phyloP scores from a whole-genome alignment of 495 filamentous ascomycete species.

The Lepraria neglecta region DNA sequence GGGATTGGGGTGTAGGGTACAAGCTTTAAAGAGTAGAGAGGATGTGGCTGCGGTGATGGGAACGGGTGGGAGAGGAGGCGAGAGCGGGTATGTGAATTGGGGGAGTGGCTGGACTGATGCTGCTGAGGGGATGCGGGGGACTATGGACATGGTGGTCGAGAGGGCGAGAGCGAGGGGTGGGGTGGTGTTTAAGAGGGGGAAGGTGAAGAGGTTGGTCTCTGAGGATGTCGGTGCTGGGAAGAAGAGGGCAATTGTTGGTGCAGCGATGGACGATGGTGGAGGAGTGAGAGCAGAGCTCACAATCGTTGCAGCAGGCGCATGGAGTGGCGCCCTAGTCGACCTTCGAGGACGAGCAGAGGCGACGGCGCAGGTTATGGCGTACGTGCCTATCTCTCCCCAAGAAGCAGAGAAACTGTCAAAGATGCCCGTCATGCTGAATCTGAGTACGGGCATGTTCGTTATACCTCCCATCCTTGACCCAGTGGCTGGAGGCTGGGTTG shows the following conservation, averaged over 20 bases:
- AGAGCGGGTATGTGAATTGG: constrained; percentile 73
- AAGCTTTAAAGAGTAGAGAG: constrained; percentile 36
- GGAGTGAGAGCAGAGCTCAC: constrained; percentile 62
- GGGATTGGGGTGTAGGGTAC: constrained; percentile 58
- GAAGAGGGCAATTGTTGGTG: constrained; percentile 43
- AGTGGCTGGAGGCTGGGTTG: constrained; percentile 42
- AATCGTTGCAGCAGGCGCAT: constrained; percentile 79
- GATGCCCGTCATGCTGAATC: constrained; percentile 72
- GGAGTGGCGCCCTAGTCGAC: constrained; percentile 71
- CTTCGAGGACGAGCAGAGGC: constrained; percentile 66
- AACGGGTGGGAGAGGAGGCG: constrained; percentile 42
- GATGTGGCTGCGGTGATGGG: constrained; percentile 45
- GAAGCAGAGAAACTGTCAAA: constrained; percentile 58
- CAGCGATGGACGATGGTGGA: constrained; percentile 46
- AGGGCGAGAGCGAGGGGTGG: constrained; percentile 50
- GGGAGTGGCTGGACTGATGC: constrained; percentile 82
- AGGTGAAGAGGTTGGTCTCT: constrained; percentile 52
- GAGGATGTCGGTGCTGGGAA: constrained; percentile 11
- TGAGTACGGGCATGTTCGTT: constrained; percentile 73
- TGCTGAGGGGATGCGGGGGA: constrained; percentile 60
- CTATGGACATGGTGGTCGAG: constrained; percentile 53
- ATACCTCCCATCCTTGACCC: constrained; percentile 54
- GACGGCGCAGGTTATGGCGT: constrained; percentile 74
- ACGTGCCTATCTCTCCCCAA: constrained; percentile 60
- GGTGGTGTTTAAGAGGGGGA: constrained; percentile 57